Percentiles rank a stretch among this genome's conserved stretches.
Conservation (phyloP, 495 filamentous ascomycete species). For the Tuber indicum region DNA sequence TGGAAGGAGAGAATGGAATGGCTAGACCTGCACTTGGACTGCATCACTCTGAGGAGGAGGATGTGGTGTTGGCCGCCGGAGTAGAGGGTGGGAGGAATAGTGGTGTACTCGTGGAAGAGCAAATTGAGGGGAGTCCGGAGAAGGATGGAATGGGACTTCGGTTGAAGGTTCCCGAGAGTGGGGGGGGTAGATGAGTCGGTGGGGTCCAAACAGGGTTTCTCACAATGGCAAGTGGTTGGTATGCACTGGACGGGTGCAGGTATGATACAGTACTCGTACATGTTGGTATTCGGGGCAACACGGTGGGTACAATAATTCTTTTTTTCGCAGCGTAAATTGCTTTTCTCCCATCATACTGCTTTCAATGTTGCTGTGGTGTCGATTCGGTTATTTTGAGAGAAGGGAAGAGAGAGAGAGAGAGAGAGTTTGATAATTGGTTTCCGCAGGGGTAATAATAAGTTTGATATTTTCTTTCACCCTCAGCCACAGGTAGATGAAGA, state of each 20-base stretch:
- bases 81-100: constrained; percentile 38
- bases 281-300: background rate
- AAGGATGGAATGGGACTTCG: background rate
- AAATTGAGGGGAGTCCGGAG: constrained; percentile 36
- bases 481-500: background rate
- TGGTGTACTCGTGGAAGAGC: constrained; percentile 50
- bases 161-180: constrained; percentile 13
- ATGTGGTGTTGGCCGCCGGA: constrained; percentile 8
- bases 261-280: no score
- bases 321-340: background rate
- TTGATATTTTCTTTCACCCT: background rate
- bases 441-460: background rate
- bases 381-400: no score
- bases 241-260: background rate
- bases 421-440: background rate
- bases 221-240: background rate
- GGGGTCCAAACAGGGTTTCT: constrained; percentile 7
- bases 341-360: background rate
- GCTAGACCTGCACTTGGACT: constrained; percentile 26
- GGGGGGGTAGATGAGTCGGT: constrained; percentile 11
- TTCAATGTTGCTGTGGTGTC: background rate
- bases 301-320: background rate
- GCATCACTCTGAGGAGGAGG: constrained; percentile 9
- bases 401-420: background rate
- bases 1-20: constrained; percentile 34